Evolutionary conservation across 1,139 yeast genomes (phyloP).

Genomic region (Candida mesenterica): DNA sequence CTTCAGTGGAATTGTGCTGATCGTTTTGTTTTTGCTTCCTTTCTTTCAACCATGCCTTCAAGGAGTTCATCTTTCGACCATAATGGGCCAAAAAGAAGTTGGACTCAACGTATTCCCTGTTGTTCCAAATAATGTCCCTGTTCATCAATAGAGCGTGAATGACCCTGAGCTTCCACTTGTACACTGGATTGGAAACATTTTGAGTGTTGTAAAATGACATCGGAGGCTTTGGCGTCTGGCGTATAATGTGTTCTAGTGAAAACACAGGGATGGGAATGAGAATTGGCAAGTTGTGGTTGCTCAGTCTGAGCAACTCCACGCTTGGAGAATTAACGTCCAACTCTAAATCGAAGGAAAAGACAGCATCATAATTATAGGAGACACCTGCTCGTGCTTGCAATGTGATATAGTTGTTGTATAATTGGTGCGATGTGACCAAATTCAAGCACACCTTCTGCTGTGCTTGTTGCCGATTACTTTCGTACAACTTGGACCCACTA

Average conservation of each 20-base stretch:
- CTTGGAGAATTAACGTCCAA: slow-evolving; percentile 45
- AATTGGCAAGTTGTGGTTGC: slow-evolving; percentile 27
- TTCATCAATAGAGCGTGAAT: slow-evolving; percentile 34
- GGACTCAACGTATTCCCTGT: slow-evolving; percentile 16
- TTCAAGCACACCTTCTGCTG: slow-evolving; percentile 19
- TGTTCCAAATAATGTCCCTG: slow-evolving; percentile 16
- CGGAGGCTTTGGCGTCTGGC: slow-evolving; percentile 28
- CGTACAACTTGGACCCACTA: slow-evolving; percentile 59
- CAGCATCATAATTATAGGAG: slow-evolving; percentile 37
- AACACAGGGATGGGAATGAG: slow-evolving; percentile 38
- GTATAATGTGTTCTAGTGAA: slow-evolving; percentile 37
- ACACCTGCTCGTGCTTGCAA: slow-evolving; percentile 23
- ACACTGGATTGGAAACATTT: slow-evolving; percentile 20
- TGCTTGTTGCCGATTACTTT: slow-evolving; percentile 22
- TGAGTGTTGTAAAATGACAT: slow-evolving; percentile 16
- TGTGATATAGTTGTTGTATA: slow-evolving; percentile 33
- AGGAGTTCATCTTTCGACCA: slow-evolving; percentile 26
- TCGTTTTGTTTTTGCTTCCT: not conserved
- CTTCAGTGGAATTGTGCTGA: not conserved
- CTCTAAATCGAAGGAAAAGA: slow-evolving; percentile 59
- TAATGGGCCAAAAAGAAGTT: slow-evolving; percentile 27
- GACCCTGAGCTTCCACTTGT: slow-evolving; percentile 34
- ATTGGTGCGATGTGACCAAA: slow-evolving; percentile 41
- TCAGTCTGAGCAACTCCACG: slow-evolving; percentile 31
- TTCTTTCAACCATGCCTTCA: slow-evolving; percentile 23